Conservation (phyloP, 352 stramenopile genomes). For the Phytophthora lateralis region DNA sequence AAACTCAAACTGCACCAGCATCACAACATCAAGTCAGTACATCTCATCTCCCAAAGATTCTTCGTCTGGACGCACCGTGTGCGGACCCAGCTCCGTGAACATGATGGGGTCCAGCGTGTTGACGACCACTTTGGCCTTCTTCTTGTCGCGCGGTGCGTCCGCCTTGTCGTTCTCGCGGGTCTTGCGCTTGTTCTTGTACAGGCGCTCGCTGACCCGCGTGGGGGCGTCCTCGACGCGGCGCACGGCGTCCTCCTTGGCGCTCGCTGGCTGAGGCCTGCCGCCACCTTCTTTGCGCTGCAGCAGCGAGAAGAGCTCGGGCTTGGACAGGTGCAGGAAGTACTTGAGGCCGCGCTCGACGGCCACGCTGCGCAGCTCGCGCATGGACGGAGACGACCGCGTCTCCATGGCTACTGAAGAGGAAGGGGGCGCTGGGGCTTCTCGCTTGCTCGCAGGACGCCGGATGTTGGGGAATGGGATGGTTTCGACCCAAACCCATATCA, state of each 20-base stretch:
- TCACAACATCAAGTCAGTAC: conserved; percentile 24
- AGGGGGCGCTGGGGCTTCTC: conserved; percentile 17
- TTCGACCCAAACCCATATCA: conserved; percentile 40
- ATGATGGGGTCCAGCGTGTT: conserved; percentile 91
- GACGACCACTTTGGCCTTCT: conserved; percentile 65
- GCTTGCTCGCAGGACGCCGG: conserved; percentile 15
- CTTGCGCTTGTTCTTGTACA: conserved; percentile 68
- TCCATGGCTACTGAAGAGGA: conserved; percentile 49
- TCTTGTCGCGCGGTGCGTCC: conserved; percentile 29
- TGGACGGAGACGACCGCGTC: conserved; percentile 83
- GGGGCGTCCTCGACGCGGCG: conserved; percentile 24
- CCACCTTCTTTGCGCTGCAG: conserved; percentile 79
- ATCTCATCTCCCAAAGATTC: background rate
- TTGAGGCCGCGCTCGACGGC: conserved; percentile 81
- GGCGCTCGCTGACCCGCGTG: conserved; percentile 61
- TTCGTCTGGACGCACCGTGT: conserved; percentile 57
- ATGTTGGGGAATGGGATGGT: conserved; percentile 35
- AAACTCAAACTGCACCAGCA: conserved; percentile 73
- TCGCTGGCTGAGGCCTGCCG: conserved; percentile 12
- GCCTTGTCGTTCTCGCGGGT: conserved; percentile 28
- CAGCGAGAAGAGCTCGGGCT: conserved; percentile 78
- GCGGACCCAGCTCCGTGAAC: conserved; percentile 71
- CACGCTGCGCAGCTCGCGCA: conserved; percentile 72
- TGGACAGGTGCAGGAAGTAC: conserved; percentile 84
- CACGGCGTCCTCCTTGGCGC: conserved; percentile 25